Evolutionary conservation across 2,329 filamentous ascomycete genomes (phyloP).

Genomic region (Beauveria caledonica): DNA sequence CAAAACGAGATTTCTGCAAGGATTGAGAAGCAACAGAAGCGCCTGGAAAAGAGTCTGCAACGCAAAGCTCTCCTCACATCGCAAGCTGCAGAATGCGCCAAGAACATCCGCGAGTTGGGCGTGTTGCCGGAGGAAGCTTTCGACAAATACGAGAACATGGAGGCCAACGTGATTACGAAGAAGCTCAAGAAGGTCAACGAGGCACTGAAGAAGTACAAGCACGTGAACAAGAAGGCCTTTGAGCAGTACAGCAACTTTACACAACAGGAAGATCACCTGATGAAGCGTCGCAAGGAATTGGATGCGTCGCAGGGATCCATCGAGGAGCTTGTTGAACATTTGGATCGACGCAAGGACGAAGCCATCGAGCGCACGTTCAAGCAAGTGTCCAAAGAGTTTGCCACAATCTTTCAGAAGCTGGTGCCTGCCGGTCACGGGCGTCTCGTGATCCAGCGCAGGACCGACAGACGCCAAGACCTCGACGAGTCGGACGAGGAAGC

Average conservation of each 20-base stretch:
- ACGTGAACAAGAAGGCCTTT: constrained; percentile 99
- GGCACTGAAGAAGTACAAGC: constrained; percentile 88
- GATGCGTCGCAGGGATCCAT: constrained; percentile 82
- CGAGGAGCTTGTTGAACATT: constrained; percentile 80
- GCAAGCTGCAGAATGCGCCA: constrained; percentile 71
- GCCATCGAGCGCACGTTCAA: constrained; percentile 98
- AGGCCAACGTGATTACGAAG: constrained; percentile 59
- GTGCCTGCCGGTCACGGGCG: constrained; percentile 89
- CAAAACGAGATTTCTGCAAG: constrained; percentile 67
- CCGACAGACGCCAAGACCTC: constrained; percentile 57
- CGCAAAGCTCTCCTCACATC: constrained; percentile 73
- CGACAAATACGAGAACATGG: constrained; percentile 78
- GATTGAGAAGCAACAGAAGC: constrained; percentile 81
- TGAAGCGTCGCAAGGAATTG: constrained; percentile 76
- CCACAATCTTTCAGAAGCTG: constrained; percentile 86
- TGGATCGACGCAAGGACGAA: constrained; percentile 94
- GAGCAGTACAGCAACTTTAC: constrained; percentile 99
- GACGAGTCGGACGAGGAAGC: constrained; percentile 61
- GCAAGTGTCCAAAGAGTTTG: constrained; percentile 90
- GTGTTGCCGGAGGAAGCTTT: constrained; percentile 91
- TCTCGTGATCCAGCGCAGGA: constrained; percentile 85
- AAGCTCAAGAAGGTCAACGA: constrained; percentile 87
- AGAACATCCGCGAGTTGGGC: constrained; percentile 86
- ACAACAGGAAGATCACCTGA: constrained; percentile 78
- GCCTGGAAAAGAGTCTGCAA: constrained; percentile 85